phyloP scores from a whole-genome alignment of 768 basidiomycete genomes.

The Agaricus blazei region DNA sequence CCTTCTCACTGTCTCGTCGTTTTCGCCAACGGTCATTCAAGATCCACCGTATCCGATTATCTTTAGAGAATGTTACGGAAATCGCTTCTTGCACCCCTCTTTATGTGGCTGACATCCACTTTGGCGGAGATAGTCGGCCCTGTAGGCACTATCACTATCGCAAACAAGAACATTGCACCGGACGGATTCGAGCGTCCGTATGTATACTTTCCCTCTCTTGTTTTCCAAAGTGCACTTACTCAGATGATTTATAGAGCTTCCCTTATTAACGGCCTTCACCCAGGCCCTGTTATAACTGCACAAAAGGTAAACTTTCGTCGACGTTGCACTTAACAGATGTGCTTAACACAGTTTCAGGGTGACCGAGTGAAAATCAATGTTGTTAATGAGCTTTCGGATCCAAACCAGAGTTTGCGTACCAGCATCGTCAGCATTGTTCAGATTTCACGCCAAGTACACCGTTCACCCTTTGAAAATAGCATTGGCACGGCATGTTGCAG shows the following conservation, averaged over 20 bases:
- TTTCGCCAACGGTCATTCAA: too few relatives aligned
- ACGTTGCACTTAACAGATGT: neutral
- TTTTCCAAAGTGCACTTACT: neutral
- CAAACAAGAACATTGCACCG: constrained; percentile 5
- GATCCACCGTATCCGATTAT: too few relatives aligned
- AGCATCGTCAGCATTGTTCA: constrained; percentile 33
- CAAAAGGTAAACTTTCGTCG: constrained; percentile 4
- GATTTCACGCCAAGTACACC: neutral
- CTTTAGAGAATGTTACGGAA: neutral
- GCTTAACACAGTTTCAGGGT: constrained; percentile 19
- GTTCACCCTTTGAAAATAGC: constrained; percentile 22
- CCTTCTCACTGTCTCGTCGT: too few relatives aligned
- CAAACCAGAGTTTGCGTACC: constrained; percentile 41
- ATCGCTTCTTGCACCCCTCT: neutral
- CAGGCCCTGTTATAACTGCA: constrained; percentile 13
- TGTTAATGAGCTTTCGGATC: constrained; percentile 39
- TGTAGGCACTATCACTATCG: constrained; percentile 1
- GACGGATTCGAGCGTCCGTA: constrained; percentile 13
- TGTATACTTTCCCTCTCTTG: neutral
- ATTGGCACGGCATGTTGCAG: constrained; percentile 40
- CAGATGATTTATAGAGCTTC: constrained; percentile 4
- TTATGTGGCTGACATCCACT: neutral
- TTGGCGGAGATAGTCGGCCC: neutral
- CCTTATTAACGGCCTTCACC: constrained; percentile 6
- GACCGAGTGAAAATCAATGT: constrained; percentile 42